A percentile compares a stretch with the other conserved stretches of the same genome.
Evolutionary conservation across 768 basidiomycete species (phyloP).

Genomic region (Dendrothele bispora): DNA sequence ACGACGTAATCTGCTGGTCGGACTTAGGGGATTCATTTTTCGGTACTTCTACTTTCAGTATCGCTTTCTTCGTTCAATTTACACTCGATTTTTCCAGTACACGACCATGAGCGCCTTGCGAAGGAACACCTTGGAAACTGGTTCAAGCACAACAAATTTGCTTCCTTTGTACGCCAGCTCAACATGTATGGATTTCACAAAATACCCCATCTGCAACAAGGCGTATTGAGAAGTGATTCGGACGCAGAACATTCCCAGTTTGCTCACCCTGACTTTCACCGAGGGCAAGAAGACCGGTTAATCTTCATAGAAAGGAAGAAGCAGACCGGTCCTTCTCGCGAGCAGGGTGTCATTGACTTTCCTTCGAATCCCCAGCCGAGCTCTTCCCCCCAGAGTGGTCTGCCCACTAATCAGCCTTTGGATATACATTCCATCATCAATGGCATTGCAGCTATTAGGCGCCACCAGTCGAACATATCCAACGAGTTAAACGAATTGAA

Average conservation of each 20-base stretch:
- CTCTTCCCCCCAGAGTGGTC: constrained; percentile 12
- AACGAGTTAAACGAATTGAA: constrained; percentile 87
- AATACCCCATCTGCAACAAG: constrained; percentile 94
- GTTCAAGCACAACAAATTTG: constrained; percentile 98
- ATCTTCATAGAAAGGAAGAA: constrained; percentile 90
- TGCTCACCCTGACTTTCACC: constrained; percentile 84
- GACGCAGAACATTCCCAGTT: constrained; percentile 91
- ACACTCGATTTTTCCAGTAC: constrained; percentile 48
- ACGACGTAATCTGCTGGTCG: constrained; percentile 89
- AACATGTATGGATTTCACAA: constrained; percentile 98
- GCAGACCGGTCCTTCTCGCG: constrained; percentile 39
- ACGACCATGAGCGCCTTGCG: constrained; percentile 89
- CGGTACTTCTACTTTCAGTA: constrained; percentile 55
- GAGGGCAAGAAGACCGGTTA: constrained; percentile 86
- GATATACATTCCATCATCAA: constrained; percentile 80
- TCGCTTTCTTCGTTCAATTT: not conserved
- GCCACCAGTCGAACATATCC: constrained; percentile 91
- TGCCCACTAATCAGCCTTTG: constrained; percentile 51
- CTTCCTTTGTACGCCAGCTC: constrained; percentile 87
- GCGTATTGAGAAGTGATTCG: constrained; percentile 77
- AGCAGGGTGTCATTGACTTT: constrained; percentile 24
- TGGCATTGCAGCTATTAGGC: constrained; percentile 84
- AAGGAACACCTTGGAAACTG: constrained; percentile 86
- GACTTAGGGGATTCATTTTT: constrained; percentile 91
- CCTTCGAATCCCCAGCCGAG: constrained; percentile 30